phyloP scores from a whole-genome alignment of 2,329 filamentous ascomycete genomes.

The Monosporascus ibericus region DNA sequence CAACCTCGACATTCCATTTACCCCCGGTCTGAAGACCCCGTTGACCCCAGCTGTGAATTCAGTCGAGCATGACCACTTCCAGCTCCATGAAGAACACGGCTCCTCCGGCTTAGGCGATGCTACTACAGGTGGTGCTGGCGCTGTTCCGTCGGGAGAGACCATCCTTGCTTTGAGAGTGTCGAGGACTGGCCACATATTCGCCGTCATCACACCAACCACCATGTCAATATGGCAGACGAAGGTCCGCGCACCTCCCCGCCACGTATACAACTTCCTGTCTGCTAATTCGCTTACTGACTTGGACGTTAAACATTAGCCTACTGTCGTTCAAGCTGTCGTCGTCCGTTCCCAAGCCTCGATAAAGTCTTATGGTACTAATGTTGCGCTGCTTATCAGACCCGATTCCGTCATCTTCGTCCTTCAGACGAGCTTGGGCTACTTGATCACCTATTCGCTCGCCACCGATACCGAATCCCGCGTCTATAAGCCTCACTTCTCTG shows the following conservation, averaged over 20 bases:
- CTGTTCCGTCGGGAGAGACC: conserved; percentile 45
- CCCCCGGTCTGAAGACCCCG: conserved; percentile 44
- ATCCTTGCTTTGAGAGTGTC: conserved; percentile 73
- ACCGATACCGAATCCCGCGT: conserved; percentile 77
- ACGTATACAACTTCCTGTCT: conserved; percentile 5
- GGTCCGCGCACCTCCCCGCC: conserved; percentile 41
- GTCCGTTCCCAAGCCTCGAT: conserved; percentile 77
- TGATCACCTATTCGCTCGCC: conserved; percentile 91
- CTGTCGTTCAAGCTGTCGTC: conserved; percentile 79
- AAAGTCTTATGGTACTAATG: conserved; percentile 76
- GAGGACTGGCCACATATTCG: conserved; percentile 75
- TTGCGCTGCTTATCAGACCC: conserved; percentile 77
- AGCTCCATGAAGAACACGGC: conserved; percentile 8
- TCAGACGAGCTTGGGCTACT: conserved; percentile 76
- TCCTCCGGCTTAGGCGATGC: conserved; percentile 11
- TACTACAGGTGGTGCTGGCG: conserved; percentile 27
- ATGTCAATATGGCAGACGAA: conserved; percentile 97
- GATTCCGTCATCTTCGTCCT: conserved; percentile 90
- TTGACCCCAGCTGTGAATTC: conserved; percentile 52
- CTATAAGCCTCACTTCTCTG: conserved; percentile 76
- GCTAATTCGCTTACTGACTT: conserved; percentile 17
- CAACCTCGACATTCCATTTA: conserved; percentile 28
- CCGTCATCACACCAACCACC: conserved; percentile 76
- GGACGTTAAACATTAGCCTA: conserved; percentile 54
- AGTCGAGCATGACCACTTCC: conserved; percentile 47